Conservation (phyloP, 2,329 filamentous ascomycete genomes). For the Fusarium paranaense region DNA sequence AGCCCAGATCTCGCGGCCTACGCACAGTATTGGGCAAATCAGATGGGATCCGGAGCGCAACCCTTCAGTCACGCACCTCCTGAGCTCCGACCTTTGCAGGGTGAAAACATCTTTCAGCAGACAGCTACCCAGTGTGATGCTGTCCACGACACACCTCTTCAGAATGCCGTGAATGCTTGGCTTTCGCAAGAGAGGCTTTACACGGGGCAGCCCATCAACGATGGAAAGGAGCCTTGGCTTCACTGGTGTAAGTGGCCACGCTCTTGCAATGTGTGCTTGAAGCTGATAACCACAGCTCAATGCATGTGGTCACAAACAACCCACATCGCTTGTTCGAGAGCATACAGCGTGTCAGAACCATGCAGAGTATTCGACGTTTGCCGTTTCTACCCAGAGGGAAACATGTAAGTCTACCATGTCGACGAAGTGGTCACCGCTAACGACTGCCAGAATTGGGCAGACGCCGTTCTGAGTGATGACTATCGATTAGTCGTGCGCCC, state of each 20-base stretch:
- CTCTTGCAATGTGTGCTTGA: not conserved
- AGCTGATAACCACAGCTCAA: constrained; percentile 46
- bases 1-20: constrained; percentile 46
- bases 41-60: constrained; percentile 46
- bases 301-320: constrained; percentile 51
- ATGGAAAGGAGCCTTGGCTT: constrained; percentile 50
- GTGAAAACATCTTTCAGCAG: constrained; percentile 50
- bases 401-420: constrained; percentile 46
- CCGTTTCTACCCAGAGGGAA: constrained; percentile 50
- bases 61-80: constrained; percentile 49
- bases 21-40: constrained; percentile 50
- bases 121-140: constrained; percentile 46
- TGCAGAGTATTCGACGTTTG: constrained; percentile 51
- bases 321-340: constrained; percentile 49
- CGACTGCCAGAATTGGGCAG: constrained; percentile 43
- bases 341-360: constrained; percentile 46
- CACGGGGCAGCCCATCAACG: constrained; percentile 45
- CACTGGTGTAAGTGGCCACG: constrained; percentile 49
- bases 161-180: constrained; percentile 47
- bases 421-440: not conserved
- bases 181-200: constrained; percentile 47
- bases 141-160: constrained; percentile 45
- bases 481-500: not conserved
- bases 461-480: constrained; percentile 40
- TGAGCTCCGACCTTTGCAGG: constrained; percentile 47